A percentile compares a stretch with the other conserved stretches of the same genome.
Evolutionary conservation across 768 basidiomycete genomes (phyloP).

Genomic region (Gyrodon lividus): DNA sequence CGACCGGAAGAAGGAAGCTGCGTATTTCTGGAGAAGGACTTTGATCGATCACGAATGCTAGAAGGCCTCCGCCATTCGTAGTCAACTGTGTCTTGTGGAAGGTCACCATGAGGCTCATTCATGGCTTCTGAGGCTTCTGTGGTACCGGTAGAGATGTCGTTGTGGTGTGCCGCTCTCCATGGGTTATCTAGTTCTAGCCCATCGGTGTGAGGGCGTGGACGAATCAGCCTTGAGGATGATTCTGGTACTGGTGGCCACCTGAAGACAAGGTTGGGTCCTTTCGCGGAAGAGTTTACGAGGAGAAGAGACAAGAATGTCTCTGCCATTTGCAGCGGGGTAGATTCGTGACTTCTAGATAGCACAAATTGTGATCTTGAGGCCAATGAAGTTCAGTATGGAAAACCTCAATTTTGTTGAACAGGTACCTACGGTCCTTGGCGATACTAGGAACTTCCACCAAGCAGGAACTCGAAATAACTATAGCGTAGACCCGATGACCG

Average conservation of each 20-base stretch:
- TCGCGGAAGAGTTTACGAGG: constrained; percentile 82
- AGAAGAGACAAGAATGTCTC: constrained; percentile 79
- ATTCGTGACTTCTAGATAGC: background rate
- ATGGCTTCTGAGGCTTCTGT: constrained; percentile 11
- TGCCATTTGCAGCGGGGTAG: constrained; percentile 46
- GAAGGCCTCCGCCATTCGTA: constrained; percentile 65
- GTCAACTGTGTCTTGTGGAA: constrained; percentile 37
- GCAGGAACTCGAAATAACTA: too few species aligned
- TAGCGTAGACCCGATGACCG: too few species aligned
- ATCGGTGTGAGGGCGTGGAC: constrained; percentile 58
- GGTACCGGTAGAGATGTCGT: constrained; percentile 33
- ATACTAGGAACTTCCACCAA: too few species aligned
- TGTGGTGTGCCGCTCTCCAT: constrained; percentile 64
- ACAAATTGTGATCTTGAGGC: too few species aligned
- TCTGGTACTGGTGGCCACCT: constrained; percentile 80
- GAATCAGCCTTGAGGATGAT: constrained; percentile 64
- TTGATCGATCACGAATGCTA: constrained; percentile 46
- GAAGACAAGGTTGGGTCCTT: constrained; percentile 75
- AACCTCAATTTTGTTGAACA: background rate
- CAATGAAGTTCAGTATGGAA: background rate
- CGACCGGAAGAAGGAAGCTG: constrained; percentile 49
- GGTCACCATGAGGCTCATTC: background rate
- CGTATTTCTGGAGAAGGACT: constrained; percentile 48
- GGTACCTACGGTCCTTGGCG: too few species aligned
- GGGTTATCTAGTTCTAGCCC: constrained; percentile 63